Conservation (phyloP, 2,329 filamentous ascomycete genomes). For the Rhytidhysteron rufulum region DNA sequence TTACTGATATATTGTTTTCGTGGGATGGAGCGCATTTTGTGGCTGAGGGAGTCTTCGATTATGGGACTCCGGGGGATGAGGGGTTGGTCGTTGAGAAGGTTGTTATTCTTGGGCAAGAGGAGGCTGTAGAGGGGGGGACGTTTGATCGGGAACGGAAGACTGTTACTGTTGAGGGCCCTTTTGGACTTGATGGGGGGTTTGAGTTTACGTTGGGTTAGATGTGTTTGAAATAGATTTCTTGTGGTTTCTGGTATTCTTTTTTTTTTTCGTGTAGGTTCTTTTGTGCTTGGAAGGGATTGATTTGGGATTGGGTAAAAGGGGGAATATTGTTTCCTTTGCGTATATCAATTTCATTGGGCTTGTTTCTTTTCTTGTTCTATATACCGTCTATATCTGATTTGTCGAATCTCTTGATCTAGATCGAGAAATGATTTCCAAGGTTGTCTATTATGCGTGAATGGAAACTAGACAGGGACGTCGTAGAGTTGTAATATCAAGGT, state of each 20-base stretch:
- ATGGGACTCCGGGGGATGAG: slow-evolving; percentile 25
- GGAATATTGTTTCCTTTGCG: too few species aligned
- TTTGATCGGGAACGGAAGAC: slow-evolving; percentile 12
- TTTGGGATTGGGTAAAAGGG: too few species aligned
- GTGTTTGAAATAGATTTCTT: neutral
- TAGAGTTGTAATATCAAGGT: too few species aligned
- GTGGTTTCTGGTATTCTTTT: neutral
- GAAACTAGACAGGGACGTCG: too few species aligned
- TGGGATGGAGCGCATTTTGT: slow-evolving; percentile 54
- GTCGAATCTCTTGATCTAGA: too few species aligned
- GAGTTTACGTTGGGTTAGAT: slow-evolving; percentile 10
- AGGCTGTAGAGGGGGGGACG: slow-evolving; percentile 11
- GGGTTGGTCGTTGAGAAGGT: slow-evolving; percentile 23
- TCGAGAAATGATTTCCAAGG: too few species aligned
- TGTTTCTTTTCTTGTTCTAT: too few species aligned
- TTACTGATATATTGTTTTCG: slow-evolving; percentile 57
- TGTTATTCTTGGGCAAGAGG: slow-evolving; percentile 22
- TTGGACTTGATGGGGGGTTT: slow-evolving; percentile 22
- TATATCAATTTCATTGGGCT: too few species aligned
- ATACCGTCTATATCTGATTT: too few species aligned
- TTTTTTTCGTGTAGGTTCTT: neutral
- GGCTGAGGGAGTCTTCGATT: slow-evolving; percentile 54
- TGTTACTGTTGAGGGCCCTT: slow-evolving; percentile 23
- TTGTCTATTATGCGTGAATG: too few species aligned
- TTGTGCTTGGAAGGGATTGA: too few species aligned